Evolutionary conservation across 2,329 filamentous ascomycete genomes (phyloP).

Genomic region (Paecilomyces fulvus): DNA sequence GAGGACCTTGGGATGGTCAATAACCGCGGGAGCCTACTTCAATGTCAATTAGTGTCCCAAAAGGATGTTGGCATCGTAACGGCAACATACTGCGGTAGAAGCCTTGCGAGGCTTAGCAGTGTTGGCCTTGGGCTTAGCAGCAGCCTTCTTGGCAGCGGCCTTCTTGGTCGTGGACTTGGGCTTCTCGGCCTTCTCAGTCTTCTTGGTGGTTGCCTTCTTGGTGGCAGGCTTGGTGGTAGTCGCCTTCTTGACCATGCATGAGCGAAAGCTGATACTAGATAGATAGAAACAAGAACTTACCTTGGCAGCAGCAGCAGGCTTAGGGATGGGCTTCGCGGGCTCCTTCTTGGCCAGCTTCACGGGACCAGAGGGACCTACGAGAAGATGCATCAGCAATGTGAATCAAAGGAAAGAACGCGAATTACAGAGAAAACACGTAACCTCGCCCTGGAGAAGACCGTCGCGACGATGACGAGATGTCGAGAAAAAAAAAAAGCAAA

Average conservation of each 20-base stretch:
- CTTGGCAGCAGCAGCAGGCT: conserved; percentile 25
- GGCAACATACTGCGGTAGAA: conserved; percentile 30
- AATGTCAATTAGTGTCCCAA: conserved; percentile 12
- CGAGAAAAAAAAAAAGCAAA: neutral
- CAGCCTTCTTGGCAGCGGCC: conserved; percentile 40
- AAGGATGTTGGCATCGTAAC: neutral
- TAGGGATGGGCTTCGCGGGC: conserved; percentile 28
- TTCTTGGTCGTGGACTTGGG: conserved; percentile 42
- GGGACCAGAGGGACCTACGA: conserved; percentile 68
- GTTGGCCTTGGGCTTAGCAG: conserved; percentile 45
- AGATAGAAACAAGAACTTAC: conserved; percentile 8
- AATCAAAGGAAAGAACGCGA: neutral
- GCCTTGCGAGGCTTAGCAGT: conserved; percentile 48
- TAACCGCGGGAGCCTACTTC: conserved; percentile 53
- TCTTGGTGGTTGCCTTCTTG: conserved; percentile 10
- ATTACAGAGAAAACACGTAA: neutral
- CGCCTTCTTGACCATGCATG: conserved; percentile 39
- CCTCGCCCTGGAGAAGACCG: neutral
- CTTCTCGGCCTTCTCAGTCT: conserved; percentile 36
- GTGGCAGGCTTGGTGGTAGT: conserved; percentile 23
- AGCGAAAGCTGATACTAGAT: neutral
- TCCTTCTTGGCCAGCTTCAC: conserved; percentile 89
- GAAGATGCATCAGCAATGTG: conserved; percentile 19
- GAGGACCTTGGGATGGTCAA: conserved; percentile 61
- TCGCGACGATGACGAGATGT: neutral